Conservation (phyloP, 768 basidiomycete genomes). For the Tylopilus rubrobrunneus region DNA sequence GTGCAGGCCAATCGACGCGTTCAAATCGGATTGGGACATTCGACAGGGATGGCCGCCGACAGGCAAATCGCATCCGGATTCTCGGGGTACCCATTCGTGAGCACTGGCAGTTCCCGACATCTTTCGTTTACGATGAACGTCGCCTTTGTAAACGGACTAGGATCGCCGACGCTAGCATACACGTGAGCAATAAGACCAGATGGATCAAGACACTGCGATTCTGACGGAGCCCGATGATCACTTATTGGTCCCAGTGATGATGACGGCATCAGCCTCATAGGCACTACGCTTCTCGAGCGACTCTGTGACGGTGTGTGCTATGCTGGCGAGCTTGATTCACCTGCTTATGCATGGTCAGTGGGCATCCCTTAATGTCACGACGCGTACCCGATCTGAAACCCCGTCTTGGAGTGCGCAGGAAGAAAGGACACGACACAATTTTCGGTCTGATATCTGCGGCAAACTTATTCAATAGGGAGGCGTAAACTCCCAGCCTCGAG, state of each 20-base stretch:
- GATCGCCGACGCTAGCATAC: slow-evolving; percentile 35
- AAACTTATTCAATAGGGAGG: too few species aligned
- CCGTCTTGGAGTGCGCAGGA: slow-evolving; percentile 43
- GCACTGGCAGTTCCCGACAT: not conserved
- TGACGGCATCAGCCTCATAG: not conserved
- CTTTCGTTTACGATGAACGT: slow-evolving; percentile 45
- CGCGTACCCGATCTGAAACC: slow-evolving; percentile 7
- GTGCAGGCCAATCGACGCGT: slow-evolving; percentile 44
- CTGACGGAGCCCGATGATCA: not conserved
- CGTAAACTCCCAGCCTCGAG: too few species aligned
- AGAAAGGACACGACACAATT: slow-evolving; percentile 37
- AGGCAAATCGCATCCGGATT: not conserved
- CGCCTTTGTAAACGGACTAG: slow-evolving; percentile 39
- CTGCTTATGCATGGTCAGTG: slow-evolving; percentile 30
- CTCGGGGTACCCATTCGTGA: not conserved
- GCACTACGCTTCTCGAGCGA: not conserved
- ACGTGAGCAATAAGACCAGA: not conserved
- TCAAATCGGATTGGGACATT: not conserved
- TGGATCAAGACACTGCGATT: not conserved
- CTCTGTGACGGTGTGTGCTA: not conserved
- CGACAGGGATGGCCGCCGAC: too few species aligned
- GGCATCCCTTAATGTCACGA: slow-evolving; percentile 20
- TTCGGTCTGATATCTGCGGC: slow-evolving; percentile 3
- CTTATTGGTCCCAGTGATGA: slow-evolving; percentile 40
- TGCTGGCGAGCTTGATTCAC: not conserved